These are phyloP conservation scores for Irpex sp. DNA, from an alignment of 1,284 basidiomycete genomes.

Conservation along the genomic window DNA sequence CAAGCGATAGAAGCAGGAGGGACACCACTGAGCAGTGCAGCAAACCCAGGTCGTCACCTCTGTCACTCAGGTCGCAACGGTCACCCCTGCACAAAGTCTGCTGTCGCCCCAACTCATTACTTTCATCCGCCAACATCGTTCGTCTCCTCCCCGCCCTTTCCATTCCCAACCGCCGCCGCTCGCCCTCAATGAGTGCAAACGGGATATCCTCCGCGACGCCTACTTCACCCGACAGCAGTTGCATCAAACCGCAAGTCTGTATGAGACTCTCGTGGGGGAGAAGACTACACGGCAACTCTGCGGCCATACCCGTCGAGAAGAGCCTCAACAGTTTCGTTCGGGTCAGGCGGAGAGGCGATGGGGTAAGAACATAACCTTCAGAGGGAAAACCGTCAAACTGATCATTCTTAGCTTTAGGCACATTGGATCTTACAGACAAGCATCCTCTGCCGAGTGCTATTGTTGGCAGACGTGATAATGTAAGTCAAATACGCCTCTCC, in stretches of 20 bases:
- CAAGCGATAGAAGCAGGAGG: not conserved
- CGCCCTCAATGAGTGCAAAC: slow-evolving; percentile 23
- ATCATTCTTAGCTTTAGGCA: slow-evolving; percentile 27
- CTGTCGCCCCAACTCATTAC: slow-evolving; percentile 17
- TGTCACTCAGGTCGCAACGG: slow-evolving; percentile 8
- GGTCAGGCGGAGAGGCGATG: slow-evolving; percentile 19
- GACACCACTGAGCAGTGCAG: slow-evolving; percentile 8
- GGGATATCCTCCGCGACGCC: slow-evolving; percentile 20
- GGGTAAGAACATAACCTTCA: slow-evolving; percentile 15
- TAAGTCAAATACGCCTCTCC: slow-evolving; percentile 20
- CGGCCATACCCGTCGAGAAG: slow-evolving; percentile 6
- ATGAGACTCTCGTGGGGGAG: too few species aligned
- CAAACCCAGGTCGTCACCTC: slow-evolving; percentile 12
- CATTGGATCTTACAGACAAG: slow-evolving; percentile 54
- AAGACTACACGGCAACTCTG: slow-evolving; percentile 21
- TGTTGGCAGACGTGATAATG: slow-evolving; percentile 56
- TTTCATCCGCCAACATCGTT: slow-evolving; percentile 25
- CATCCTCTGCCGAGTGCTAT: slow-evolving; percentile 59
- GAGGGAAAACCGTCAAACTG: not conserved
- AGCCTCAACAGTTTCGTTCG: slow-evolving; percentile 12
- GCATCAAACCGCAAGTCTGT: slow-evolving; percentile 14
- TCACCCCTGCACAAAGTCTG: slow-evolving; percentile 21
- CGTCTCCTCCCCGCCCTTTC: slow-evolving; percentile 27
- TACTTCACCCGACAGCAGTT: slow-evolving; percentile 19
- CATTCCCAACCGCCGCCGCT: slow-evolving; percentile 17